Evolutionary conservation across 331 rosid species (phyloP).

Genomic region (Ulmus americana): DNA sequence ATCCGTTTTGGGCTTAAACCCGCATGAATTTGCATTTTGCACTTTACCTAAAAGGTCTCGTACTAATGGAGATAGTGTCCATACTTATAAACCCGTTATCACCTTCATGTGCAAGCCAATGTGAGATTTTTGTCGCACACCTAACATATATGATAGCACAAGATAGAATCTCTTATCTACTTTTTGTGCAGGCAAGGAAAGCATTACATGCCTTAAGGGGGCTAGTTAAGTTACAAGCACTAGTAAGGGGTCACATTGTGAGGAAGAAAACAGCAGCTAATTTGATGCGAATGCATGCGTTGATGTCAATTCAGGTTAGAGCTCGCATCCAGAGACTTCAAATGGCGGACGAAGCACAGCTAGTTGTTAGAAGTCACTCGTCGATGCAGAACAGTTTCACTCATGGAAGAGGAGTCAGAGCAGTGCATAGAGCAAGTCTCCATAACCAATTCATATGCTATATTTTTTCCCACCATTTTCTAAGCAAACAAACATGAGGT

Average conservation of each 20-base stretch:
- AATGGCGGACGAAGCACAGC: constrained; percentile 43
- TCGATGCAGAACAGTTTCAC: constrained; percentile 8
- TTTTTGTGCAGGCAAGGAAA: constrained; percentile 57
- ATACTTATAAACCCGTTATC: too few species aligned
- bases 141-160: too few species aligned
- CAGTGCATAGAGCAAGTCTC: constrained; percentile 30
- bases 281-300: constrained; percentile 70
- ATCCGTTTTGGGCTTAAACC: too few species aligned
- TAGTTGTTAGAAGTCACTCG: constrained; percentile 22
- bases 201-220: constrained; percentile 87
- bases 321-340: constrained; percentile 72
- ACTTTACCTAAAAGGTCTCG: too few species aligned
- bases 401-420: constrained; percentile 13
- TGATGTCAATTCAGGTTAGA: constrained; percentile 89
- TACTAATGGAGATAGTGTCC: too few species aligned
- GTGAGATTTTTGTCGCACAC: too few species aligned
- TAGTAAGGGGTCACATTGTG: constrained; percentile 82
- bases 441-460: neutral
- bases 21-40: too few species aligned
- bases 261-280: constrained; percentile 74
- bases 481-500: neutral
- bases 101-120: too few species aligned
- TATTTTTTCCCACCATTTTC: neutral
- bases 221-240: constrained; percentile 83
- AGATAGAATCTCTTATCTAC: too few species aligned